Evolutionary conservation across 2,329 filamentous ascomycete species (phyloP).

Genomic region (Beauveria pseudobassiana): DNA sequence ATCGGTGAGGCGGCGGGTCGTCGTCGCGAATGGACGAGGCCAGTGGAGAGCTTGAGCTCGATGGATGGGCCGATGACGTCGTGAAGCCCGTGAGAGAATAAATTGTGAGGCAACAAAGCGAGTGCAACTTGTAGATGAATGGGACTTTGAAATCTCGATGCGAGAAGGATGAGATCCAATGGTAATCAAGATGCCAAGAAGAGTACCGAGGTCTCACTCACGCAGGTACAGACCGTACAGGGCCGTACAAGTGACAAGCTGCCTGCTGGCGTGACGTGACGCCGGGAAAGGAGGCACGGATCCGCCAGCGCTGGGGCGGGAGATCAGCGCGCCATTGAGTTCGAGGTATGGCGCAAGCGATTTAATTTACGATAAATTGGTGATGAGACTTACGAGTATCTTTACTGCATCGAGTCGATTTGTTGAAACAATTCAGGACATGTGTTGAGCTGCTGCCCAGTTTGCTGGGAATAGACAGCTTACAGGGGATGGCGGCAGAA

Average conservation of each 20-base stretch:
- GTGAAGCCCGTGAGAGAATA: background rate
- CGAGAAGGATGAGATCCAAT: background rate
- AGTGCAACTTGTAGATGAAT: background rate
- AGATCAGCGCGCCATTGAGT: background rate
- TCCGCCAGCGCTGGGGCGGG: background rate
- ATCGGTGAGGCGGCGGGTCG: background rate
- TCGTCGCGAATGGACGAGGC: background rate
- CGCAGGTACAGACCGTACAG: too few species aligned
- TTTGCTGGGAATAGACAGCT: background rate
- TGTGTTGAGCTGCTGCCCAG: background rate
- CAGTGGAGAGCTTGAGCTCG: background rate
- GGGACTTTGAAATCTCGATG: background rate
- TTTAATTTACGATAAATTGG: background rate
- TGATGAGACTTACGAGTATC: too few species aligned
- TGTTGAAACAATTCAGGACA: background rate
- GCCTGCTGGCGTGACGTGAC: background rate
- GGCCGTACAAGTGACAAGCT: background rate
- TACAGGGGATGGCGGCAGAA: background rate
- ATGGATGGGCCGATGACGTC: background rate
- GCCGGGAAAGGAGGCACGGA: conserved; percentile 6
- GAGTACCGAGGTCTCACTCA: background rate
- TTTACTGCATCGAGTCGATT: background rate
- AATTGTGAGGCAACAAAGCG: background rate
- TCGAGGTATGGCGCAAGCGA: background rate
- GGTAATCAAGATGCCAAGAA: background rate